Base-by-base conservation (phyloP, 139 green algal genomes). In the Bryopsis sp. region DNA sequence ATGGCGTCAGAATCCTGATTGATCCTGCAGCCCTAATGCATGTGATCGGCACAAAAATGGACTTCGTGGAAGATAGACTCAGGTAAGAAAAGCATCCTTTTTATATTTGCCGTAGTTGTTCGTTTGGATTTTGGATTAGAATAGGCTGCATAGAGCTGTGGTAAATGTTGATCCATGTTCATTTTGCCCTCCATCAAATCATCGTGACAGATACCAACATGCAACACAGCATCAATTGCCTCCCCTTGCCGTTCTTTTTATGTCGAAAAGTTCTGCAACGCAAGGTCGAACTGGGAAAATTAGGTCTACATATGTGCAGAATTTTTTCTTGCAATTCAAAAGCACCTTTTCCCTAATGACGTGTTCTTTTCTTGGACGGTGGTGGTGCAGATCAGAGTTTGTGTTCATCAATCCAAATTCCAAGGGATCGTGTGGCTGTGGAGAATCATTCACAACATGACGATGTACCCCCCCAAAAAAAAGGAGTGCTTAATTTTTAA, bases 21-120 rank as follows among this genome's bases (percentile, higher is more conserved):
- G 94, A 99, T 43, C 84, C 94, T 2, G 79, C 63, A n/a, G 94
- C 94, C 6, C 64, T 99, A 2, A 98, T 99, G 91, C 89, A 96
- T 58, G 74, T 99, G 4, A 74, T 99, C 57, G 94, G 94, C n/a
- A 99, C 94, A 8, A 86, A 77, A 31, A 96, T 99, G 84, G 90
- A 98, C 66, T 99, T 83, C 67, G 78, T 96, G 6, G 78, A 95
- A 39, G 92, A 98, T 71, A 37, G 82, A 11, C 63, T 98, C 2
- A 91, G 76, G 88, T 92, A 59, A 28, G 78, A 31, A 35, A 24
- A 29, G 7, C 8, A 28, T 11, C 32, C 6, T 4, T 57, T 28
- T 26, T 38, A 15, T 48, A 31, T 24, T 71, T 43, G 7, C 4
- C 5, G 32, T 48, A 48, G 32, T 68, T 6, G 38, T 4, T 19